Evolutionary conservation across 495 filamentous ascomycete genomes (phyloP), one percentile per base, ranked within the genome.

Genomic region (Hypoxylon crocopeplum): DNA sequence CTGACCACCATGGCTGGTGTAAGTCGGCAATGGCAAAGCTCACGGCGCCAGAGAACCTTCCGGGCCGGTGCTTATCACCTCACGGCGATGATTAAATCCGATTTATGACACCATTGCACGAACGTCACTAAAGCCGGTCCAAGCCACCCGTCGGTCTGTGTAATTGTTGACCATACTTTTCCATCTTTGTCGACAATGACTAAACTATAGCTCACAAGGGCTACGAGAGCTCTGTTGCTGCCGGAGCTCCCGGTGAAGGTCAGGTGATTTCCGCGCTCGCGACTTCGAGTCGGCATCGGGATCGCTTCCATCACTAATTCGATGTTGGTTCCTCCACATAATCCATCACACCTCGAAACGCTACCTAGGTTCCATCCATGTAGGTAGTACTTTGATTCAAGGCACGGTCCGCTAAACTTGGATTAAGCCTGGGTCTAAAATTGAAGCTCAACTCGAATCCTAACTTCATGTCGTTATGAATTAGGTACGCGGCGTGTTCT

Each of bases 11-110:
- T 2, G 12, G 8, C 5, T n/a, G n/a, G 29, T 13, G n/a, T 27
- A 33, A 36, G 16, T 47, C 48, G 60, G 60, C 36, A 59, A 55
- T 46, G 48, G 42, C 13, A 49, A 2, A 33, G 33, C 27, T 37
- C 19, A 47, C 27, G 36, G 27, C 52, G 21, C 33, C 21, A 48
- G 8, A n/a, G 33, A n/a, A 27, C 40, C 39, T 46, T 7, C 47
- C 40, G 48, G 33, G 4, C 25, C 57, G 42, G 22, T 15, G 49
- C 34, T 48, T 54, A 47, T 39, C 34, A 41, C 33, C 44, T 2
- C 32, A 12, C 40, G 48, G 42, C 44, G 48, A 49, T 40, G 30
- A 49, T 59, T 59, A 64, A 58, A 48, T 55, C 60, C 60, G 61
- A 21, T 32, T 20, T 53, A 39, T 8, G 8, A 32, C 40, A 17